Base-by-base conservation (phyloP, 352 stramenopile genomes). In the Phytopythium montanum region DNA sequence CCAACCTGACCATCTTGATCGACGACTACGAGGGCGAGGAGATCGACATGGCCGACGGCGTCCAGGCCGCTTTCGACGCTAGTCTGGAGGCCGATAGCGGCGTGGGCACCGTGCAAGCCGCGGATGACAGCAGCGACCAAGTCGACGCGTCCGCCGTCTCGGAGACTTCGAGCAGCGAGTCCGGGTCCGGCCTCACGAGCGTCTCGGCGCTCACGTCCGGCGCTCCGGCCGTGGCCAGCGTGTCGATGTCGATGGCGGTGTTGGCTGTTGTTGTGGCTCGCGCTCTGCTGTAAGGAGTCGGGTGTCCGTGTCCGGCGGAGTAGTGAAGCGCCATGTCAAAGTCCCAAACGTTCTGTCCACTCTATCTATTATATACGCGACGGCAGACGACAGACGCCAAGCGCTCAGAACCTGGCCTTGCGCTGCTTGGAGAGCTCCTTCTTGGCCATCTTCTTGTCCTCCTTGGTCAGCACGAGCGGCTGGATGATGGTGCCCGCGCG, bases 401-500 rank as follows among this genome's bases (percentile, higher is more conserved):
- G 2, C 7, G 38, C 25, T 60, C 81, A 94, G 64, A 92, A 92
- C 70, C 87, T 91, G 56, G 82, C 77, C 71, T 92, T 94, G 60
- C 85, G 82, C 68, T 91, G 77, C 64, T 90, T 87, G 60, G 58
- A 76, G 34, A 89, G 66, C 56, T 90, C 76, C 61, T 90, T 91
- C 66, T 83, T 92, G 57, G 85, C 79, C 54, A 87, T 70, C 53
- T 92, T 92, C 67, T 85, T 90, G 59, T 96, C 79, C 29, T 93
- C 79, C 56, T 96, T 96, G 9, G 73, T 81, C 13, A 96, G 76
- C 63, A 75, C 74, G 65, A 99, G 90, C 46, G 97, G 96, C 58
- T 96, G 76, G 59, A 99, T 98, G 42, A 97, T 90, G 52, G 93
- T 92, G 48, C 97, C 97, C 2, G 92, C 78, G 61, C 90, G 83